Percentiles rank a stretch among this genome's conserved stretches.
Evolutionary conservation across 163 green algal genomes (phyloP).

Genomic region (Scenedesmus sp.): DNA sequence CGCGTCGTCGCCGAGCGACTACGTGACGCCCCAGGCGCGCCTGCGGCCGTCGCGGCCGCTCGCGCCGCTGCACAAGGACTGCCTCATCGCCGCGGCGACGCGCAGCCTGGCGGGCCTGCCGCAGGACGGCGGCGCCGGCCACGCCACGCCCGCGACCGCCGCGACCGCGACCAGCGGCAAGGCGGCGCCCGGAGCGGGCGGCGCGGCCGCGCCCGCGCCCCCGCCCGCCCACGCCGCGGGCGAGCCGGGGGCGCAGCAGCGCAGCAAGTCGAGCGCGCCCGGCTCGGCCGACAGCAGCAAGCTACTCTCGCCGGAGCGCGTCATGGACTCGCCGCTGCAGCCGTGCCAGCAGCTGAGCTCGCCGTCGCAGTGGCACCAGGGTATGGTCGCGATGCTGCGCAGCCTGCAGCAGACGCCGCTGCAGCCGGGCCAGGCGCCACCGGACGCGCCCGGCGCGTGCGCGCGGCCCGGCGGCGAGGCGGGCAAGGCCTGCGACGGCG

Average conservation of each 20-base stretch:
- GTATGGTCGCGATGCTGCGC: conserved; percentile 45
- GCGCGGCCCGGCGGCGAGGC: neutral
- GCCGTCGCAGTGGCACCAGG: conserved; percentile 31
- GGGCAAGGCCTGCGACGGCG: neutral
- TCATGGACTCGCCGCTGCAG: conserved; percentile 20
- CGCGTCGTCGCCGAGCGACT: conserved; percentile 9
- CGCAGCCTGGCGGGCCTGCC: conserved; percentile 6
- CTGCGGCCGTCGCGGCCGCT: conserved; percentile 14
- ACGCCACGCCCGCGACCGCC: neutral
- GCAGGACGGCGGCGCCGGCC: neutral
- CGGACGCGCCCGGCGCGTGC: too few species aligned
- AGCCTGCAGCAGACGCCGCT: conserved; percentile 43
- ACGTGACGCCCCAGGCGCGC: conserved; percentile 31
- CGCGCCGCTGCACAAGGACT: conserved; percentile 44
- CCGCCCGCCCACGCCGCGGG: too few species aligned
- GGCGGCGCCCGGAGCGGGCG: neutral
- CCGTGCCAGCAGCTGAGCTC: conserved; percentile 9
- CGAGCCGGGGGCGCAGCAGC: too few species aligned
- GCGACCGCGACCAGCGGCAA: neutral
- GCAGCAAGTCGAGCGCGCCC: neutral
- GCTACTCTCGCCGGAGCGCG: neutral
- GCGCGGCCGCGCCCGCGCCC: neutral
- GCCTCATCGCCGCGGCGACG: conserved; percentile 35
- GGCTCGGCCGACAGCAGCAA: conserved; percentile 26
- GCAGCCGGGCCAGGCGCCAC: too few species aligned